Base-by-base conservation (phyloP, 176 grass and related monocot species). In the Oryza officinalis region DNA sequence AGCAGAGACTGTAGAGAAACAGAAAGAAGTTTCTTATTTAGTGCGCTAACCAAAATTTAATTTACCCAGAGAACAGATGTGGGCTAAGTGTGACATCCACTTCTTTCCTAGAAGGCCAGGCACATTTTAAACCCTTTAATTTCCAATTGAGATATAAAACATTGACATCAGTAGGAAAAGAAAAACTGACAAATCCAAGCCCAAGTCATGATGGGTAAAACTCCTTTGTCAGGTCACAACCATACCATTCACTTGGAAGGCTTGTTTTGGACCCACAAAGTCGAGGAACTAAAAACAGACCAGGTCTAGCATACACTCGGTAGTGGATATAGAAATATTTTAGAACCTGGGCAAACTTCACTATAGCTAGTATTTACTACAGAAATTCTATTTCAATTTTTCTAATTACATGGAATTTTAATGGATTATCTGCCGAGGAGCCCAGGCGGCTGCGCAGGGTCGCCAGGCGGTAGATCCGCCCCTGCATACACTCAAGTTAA, bases 1-100 rank as follows among this genome's bases (percentile, higher is more conserved):
- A 82, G 91, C 89, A 86, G 92, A 93, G 86, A 98, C 96, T 98
- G 89, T 35, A 68, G 71, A 85, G 33, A 87, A 87, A 85, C 15
- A 88, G 64, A 60, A 72, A 72, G 14, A 88, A 78, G 54, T 18
- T 20, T 54, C 17, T n/a, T 59, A 57, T 67, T 75, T 23, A 67
- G 77, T 52, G 65, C 44, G 37, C 78, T 71, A 50, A 12, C 37
- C 71, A 72, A 77, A 38, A 10, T 22, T 26, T 31, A 45, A 72
- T 82, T 70, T 27, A 4, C 67, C n/a, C 5, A 59, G 49, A 61
- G 9, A 69, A 45, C 23, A 6, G 32, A 49, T 38, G 31, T 9
- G 9, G 32, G 33, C 67, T 35, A n/a, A n/a, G 8, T 32, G 8
- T 11, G 17, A n/a, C 18, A 18, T 68, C 17, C 14, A 33, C 18